A percentile compares a stretch with the other conserved stretches of the same genome.
Conservation (phyloP, 257 asterid genomes). For the Ehretia macrophylla region DNA sequence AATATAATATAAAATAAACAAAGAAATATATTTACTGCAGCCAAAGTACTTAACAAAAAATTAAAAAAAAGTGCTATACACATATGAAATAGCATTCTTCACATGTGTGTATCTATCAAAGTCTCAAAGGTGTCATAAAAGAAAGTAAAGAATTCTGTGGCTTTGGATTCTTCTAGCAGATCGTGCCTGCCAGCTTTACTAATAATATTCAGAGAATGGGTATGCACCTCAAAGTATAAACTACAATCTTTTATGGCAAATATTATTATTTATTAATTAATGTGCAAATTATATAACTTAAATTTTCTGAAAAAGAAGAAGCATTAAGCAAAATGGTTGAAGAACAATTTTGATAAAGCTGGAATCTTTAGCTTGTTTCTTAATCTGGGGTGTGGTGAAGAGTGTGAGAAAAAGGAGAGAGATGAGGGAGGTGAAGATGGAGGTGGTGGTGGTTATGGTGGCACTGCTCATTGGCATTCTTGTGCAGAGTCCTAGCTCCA, state of each 20-base stretch:
- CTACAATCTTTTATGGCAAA: constrained; percentile 26
- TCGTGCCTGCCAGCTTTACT: constrained; percentile 99
- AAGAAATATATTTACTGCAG: no score
- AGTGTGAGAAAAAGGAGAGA: constrained; percentile 22
- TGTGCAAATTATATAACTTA: neutral
- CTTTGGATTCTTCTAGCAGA: constrained; percentile 81
- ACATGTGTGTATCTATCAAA: constrained; percentile 1
- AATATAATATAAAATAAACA: no score
- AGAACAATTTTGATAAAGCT: constrained; percentile 28
- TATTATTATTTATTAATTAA: constrained; percentile 20
- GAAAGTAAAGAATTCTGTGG: constrained; percentile 52
- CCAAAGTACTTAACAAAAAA: no score
- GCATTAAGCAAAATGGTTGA: neutral
- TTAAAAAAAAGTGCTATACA: no score
- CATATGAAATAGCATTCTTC: neutral
- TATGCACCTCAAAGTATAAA: constrained; percentile 25
- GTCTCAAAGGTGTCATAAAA: neutral
- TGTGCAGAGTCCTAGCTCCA: constrained; percentile 1
- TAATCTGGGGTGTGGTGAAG: constrained; percentile 17
- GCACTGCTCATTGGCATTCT: constrained; percentile 31
- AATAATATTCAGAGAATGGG: constrained; percentile 41
- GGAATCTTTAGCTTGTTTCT: constrained; percentile 4
- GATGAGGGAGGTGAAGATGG: constrained; percentile 30
- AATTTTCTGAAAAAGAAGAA: neutral
- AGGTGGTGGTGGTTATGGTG: constrained; percentile 20